Evolutionary conservation across 2,329 filamentous ascomycete genomes (phyloP).

Genomic region (Tympanopsis confertula): DNA sequence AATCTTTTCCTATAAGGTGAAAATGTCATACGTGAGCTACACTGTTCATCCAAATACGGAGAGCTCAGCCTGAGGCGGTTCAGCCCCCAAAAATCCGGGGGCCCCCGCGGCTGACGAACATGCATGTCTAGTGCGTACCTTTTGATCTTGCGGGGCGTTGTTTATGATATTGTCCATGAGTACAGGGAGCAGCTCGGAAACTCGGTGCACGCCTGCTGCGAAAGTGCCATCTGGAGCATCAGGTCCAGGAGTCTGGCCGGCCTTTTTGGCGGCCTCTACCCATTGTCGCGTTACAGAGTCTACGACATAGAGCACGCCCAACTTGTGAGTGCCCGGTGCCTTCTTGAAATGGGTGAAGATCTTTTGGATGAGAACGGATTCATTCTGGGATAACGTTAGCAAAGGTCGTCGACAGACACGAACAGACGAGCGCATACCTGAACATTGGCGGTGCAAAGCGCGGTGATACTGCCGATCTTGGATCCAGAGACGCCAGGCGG

Average conservation of each 20-base stretch:
- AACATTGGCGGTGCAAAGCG: slow-evolving; percentile 77
- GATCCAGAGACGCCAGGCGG: slow-evolving; percentile 88
- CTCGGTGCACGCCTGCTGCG: slow-evolving; percentile 88
- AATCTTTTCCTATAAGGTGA: slow-evolving; percentile 73
- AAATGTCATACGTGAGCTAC: slow-evolving; percentile 33
- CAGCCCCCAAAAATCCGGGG: no score
- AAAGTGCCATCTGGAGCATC: slow-evolving; percentile 82
- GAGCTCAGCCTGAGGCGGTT: neutral
- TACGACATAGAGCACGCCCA: slow-evolving; percentile 99
- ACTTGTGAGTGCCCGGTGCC: slow-evolving; percentile 85
- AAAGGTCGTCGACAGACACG: slow-evolving; percentile 12
- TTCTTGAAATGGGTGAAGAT: slow-evolving; percentile 97
- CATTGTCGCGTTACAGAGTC: slow-evolving; percentile 98
- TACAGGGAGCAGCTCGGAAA: slow-evolving; percentile 85
- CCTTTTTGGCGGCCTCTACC: slow-evolving; percentile 85
- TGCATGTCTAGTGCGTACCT: slow-evolving; percentile 71
- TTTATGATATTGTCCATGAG: slow-evolving; percentile 93
- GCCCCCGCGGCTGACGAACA: no score
- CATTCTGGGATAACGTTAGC: slow-evolving; percentile 49
- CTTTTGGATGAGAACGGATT: slow-evolving; percentile 89
- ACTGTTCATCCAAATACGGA: slow-evolving; percentile 8
- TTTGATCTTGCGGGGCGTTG: slow-evolving; percentile 83
- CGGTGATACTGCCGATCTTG: slow-evolving; percentile 78
- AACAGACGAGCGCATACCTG: slow-evolving; percentile 51
- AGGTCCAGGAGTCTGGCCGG: slow-evolving; percentile 70